Evolutionary conservation across 2,329 filamentous ascomycete genomes (phyloP), one percentile per base, ranked within the genome.

Genomic region (Ramichloridium luteum): DNA sequence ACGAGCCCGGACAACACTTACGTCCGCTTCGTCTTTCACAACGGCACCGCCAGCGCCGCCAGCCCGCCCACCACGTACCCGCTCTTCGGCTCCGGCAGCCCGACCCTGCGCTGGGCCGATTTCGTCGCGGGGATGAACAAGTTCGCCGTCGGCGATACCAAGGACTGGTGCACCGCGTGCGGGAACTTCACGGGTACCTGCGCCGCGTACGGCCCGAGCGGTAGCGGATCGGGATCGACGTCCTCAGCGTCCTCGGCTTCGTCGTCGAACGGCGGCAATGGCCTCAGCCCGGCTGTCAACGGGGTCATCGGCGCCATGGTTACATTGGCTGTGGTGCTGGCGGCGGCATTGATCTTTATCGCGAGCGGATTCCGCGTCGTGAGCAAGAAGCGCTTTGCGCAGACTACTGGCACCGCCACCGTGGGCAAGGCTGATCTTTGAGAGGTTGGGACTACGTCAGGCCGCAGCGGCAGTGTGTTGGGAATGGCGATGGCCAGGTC

Each of bases 261-360:
- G n/a, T 13, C 17, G 12, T 10, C 12, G 12, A 27, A 14, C 11
- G 38, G 37, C 10, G 46, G 49, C 4, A 55, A 54, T 32, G 67
- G 70, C 6, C 64, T 92, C 16, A 79, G 77, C 30, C 72, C 66
- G 22, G 67, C 72, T 4, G 74, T 86, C n/a, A 83, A 81, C 0
- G 83, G 84, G 31, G 82, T 88, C 4, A 85, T 92, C 48, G 76
- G 76, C 20, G 76, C 76, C 0, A 70, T 79, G 64, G 74, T 80
- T 12, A 78, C 75, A 1, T 52, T 80, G 23, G 74, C 64, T 14
- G 72, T 78, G 8, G 60, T 79, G n/a, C 45, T 78, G 26, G 71
- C 68, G 0, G 67, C 70, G 41, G 64, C 59, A 2, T 42, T 74
- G 13, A 54, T 70, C 31, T 48, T 77, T 53, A 39, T 74, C 26